These are phyloP conservation scores for Jaltomata sinuosa DNA, from an alignment of 257 asterid genomes.

Conservation along the genomic window DNA sequence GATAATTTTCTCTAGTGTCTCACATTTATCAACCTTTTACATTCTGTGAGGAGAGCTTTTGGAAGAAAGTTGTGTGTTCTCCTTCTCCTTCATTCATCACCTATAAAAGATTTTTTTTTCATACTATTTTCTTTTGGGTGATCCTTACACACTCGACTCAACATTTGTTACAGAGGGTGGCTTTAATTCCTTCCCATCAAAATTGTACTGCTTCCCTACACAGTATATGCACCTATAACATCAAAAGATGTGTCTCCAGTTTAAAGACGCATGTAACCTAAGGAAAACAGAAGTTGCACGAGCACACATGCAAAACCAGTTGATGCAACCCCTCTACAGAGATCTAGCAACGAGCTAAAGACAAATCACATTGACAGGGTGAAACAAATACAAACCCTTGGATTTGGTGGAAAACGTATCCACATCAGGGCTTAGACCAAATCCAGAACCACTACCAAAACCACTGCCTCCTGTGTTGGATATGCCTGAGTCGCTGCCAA, in stretches of 20 bases:
- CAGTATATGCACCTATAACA: neutral
- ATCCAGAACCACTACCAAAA: constrained; percentile 52
- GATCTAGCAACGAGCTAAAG: neutral
- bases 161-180: neutral
- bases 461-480: constrained; percentile 42
- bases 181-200: neutral
- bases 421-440: constrained; percentile 53
- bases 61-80: neutral
- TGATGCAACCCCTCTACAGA: neutral
- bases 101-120: neutral
- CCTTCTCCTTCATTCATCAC: neutral
- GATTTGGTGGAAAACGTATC: constrained; percentile 60
- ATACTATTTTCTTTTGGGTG: neutral
- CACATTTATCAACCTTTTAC: neutral
- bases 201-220: neutral
- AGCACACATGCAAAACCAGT: neutral
- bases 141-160: neutral
- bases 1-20: neutral
- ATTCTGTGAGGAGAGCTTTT: neutral
- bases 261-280: neutral
- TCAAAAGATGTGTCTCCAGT: neutral
- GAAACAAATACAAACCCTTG: constrained; percentile 43
- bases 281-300: neutral
- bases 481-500: constrained; percentile 57
- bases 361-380: neutral